Conservation (phyloP, 495 filamentous ascomycete species). For the Neurospora intermedia region DNA sequence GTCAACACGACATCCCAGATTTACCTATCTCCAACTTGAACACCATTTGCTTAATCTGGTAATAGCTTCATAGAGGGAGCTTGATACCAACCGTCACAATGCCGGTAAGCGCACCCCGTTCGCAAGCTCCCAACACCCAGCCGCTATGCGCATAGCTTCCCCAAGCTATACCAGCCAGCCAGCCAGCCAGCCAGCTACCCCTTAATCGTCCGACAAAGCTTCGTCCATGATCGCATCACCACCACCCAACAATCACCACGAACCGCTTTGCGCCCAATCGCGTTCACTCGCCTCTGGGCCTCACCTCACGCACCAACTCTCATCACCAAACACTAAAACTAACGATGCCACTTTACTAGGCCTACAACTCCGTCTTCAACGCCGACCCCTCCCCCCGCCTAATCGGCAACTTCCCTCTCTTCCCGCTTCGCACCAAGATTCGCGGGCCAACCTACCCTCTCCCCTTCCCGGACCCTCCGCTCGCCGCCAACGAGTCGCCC, state of each 20-base stretch:
- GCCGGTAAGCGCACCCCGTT: slow-evolving; percentile 3
- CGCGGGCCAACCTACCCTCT: slow-evolving; percentile 87
- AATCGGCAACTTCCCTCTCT: slow-evolving; percentile 84
- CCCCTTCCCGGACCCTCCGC: slow-evolving; percentile 43
- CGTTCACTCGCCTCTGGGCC: neutral
- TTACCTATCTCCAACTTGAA: neutral
- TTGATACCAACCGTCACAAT: slow-evolving; percentile 1
- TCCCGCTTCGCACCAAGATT: slow-evolving; percentile 84
- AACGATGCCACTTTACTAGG: slow-evolving; percentile 39
- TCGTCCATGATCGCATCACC: neutral
- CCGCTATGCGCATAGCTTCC: neutral
- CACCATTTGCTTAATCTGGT: neutral
- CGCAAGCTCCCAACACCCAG: neutral
- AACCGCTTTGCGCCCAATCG: neutral
- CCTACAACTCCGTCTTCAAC: slow-evolving; percentile 92
- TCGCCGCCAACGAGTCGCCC: slow-evolving; percentile 60
- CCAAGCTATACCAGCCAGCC: neutral
- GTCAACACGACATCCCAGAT: neutral
- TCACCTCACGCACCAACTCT: neutral
- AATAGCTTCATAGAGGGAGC: neutral
- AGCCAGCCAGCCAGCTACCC: neutral
- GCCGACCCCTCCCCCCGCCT: slow-evolving; percentile 46
- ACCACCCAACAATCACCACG: neutral
- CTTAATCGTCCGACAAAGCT: neutral
- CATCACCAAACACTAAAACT: neutral